A percentile compares a stretch with the other conserved stretches of the same genome.
phyloP scores from a whole-genome alignment of 1,284 basidiomycete genomes.

The Porphyrellus sp. region DNA sequence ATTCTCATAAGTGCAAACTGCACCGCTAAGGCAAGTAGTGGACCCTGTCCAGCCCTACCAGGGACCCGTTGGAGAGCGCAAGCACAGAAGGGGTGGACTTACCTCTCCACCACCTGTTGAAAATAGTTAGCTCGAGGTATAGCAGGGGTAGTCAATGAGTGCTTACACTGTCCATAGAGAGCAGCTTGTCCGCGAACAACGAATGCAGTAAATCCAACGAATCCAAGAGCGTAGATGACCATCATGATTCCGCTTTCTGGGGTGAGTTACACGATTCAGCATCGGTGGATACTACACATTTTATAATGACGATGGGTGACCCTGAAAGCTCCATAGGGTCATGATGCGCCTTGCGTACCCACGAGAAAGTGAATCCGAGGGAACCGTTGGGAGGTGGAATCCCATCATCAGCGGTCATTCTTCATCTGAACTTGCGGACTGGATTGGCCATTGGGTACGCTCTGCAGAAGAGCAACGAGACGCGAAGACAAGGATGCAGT shows the following conservation, averaged over 20 bases:
- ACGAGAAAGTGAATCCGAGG: too few species aligned
- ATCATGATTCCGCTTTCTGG: slow-evolving; percentile 4
- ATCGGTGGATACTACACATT: neutral
- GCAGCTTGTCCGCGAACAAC: slow-evolving; percentile 8
- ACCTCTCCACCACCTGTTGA: slow-evolving; percentile 11
- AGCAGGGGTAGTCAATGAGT: neutral
- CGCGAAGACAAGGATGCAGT: too few species aligned
- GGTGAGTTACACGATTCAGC: neutral
- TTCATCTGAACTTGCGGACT: too few species aligned
- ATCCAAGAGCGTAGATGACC: slow-evolving; percentile 1
- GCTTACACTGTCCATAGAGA: slow-evolving; percentile 14
- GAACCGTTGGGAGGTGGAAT: too few species aligned
- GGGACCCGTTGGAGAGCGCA: neutral
- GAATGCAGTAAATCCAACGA: slow-evolving; percentile 4
- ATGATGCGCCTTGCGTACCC: too few species aligned
- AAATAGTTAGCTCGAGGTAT: neutral
- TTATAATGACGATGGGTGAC: too few species aligned
- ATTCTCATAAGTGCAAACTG: slow-evolving; percentile 11
- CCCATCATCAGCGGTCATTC: too few species aligned
- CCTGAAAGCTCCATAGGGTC: too few species aligned
- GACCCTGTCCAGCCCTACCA: slow-evolving; percentile 12
- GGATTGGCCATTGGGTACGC: too few species aligned
- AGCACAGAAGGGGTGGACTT: neutral
- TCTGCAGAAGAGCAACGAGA: too few species aligned
- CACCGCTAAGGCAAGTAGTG: slow-evolving; percentile 10